phyloP scores from a whole-genome alignment of 2,329 filamentous ascomycete species.

The Sordariomycetes sp. region DNA sequence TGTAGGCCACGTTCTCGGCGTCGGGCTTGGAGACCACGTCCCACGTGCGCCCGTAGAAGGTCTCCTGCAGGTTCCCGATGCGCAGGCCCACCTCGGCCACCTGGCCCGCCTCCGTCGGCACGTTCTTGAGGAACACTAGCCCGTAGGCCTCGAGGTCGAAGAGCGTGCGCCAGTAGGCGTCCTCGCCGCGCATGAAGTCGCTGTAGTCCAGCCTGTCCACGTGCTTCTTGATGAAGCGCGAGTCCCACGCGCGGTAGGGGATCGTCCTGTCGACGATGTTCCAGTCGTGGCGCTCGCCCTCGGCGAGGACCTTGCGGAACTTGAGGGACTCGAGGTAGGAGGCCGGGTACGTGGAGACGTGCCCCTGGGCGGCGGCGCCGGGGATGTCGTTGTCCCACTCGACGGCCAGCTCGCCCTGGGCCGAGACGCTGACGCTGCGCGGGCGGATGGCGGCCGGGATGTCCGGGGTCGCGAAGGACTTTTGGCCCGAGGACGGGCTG shows the following conservation, averaged over 20 bases:
- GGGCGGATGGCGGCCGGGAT: slow-evolving; percentile 23
- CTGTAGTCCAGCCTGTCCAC: slow-evolving; percentile 51
- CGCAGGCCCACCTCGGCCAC: slow-evolving; percentile 59
- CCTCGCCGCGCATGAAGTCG: slow-evolving; percentile 55
- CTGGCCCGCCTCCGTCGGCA: slow-evolving; percentile 56
- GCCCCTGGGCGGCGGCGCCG: slow-evolving; percentile 16
- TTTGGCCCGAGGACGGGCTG: slow-evolving; percentile 48
- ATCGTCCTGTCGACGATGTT: slow-evolving; percentile 11
- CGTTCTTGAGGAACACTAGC: slow-evolving; percentile 63
- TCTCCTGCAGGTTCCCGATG: slow-evolving; percentile 71
- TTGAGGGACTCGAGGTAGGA: slow-evolving; percentile 12
- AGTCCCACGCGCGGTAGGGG: slow-evolving; percentile 29
- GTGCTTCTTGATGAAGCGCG: slow-evolving; percentile 14
- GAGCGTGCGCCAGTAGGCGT: slow-evolving; percentile 49
- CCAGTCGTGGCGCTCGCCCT: slow-evolving; percentile 5
- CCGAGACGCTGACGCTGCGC: slow-evolving; percentile 14
- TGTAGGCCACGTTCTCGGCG: slow-evolving; percentile 90
- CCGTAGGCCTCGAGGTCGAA: slow-evolving; percentile 55
- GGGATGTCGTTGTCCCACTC: slow-evolving; percentile 44
- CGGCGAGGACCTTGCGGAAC: background rate
- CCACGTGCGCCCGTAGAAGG: slow-evolving; percentile 88
- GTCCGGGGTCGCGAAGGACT: slow-evolving; percentile 34
- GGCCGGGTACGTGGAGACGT: slow-evolving; percentile 23
- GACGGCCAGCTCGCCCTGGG: slow-evolving; percentile 39
- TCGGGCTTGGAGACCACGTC: slow-evolving; percentile 74